Base-by-base conservation (phyloP, 2,329 filamentous ascomycete genomes). In the Cladorrhinum sp. region DNA sequence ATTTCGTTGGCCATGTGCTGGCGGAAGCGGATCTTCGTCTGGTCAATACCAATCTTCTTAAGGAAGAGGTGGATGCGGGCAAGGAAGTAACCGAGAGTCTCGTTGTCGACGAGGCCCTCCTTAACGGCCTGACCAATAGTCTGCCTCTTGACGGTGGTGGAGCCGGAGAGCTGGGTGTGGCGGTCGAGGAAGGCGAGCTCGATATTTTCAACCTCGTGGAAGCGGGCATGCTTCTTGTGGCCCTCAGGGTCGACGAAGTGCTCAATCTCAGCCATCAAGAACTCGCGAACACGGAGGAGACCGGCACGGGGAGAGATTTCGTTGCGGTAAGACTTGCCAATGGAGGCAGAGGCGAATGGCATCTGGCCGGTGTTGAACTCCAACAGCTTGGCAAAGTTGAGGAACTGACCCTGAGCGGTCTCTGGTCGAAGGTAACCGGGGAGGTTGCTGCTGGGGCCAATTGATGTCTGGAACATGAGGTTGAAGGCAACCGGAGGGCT, bases 261-360 rank as follows among this genome's bases (percentile, higher is more conserved):
- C 80, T 99, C 95, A 69, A 99, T 96, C 78, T 99, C 95, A 23
- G 94, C 95, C 95, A 99, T 98, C 70, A 97, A 79, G 79, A 99
- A 98, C 76, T 99, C 95, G 70, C 95, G 91, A 49, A 99, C 95
- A 69, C 95, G 90, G 61, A 99, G 79, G 46, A 99, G 86, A 77
- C 95, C 95, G 65, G 91, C 86, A 59, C 95, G 86, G 9, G 95
- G 95, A 0, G 95, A 97, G 69, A 99, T 97, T 74, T 99, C 95
- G 74, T 99, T 99, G 71, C 95, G 87, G 84, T 96, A 98, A 1
- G 94, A 97, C 78, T 96, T 96, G 77, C 95, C 95, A 73, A 99
- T 96, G 42, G 91, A 96, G 52, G 95, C 95, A 55, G 94, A 98
- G 14, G 95, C 95, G 73, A 99, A 98, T 24, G 95, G 95, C 90